Evolutionary conservation across 2,329 filamentous ascomycete species (phyloP), one percentile per base, ranked within the genome.

Genomic region (Ceratocystis diversiconidia): DNA sequence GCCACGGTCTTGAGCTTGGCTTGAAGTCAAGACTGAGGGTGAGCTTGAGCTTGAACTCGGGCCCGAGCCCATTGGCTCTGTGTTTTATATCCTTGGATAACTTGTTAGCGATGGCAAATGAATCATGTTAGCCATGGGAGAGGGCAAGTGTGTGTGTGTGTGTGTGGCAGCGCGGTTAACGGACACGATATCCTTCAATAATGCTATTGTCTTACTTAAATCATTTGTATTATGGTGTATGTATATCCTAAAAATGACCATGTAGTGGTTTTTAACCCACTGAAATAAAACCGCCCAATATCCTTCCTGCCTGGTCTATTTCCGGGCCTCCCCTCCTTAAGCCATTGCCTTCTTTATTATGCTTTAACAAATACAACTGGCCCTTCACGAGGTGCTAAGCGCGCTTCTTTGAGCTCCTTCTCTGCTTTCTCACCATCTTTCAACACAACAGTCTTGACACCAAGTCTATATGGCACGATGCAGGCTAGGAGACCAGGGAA

Each of bases 401-500:
- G 59, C 60, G 48, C 50, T 28, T 66, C 61, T 28, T 61, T 64
- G 4, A 66, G 28, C 22, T 28, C 55, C 28, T 64, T 61, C 19
- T 46, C 52, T 19, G 28, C 52, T n/a, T n/a, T 43, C n/a, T 63
- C 65, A 1, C 25, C 61, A 6, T 44, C 36, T 2, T 19, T 36
- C 10, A 60, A 25, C 48, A 46, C n/a, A 17, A 48, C 60, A 30
- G 71, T 71, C 64, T 81, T 81, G 1, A 85, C 81, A 0, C 91
- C 91, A 2, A 95, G 75, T 67, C 87, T 83, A 3, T 86, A 83
- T 0, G 85, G 84, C 8, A 96, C 89, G 1, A 97, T 84, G 0
- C 82, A 82, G 2, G 84, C 82, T 70, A 97, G 80, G 70, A 97
- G 79, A 3, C 88, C 88, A 0, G 89, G 86, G 75, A 95, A 97